Conservation (phyloP, 2,329 filamentous ascomycete species). For the Penicillium sp. region DNA sequence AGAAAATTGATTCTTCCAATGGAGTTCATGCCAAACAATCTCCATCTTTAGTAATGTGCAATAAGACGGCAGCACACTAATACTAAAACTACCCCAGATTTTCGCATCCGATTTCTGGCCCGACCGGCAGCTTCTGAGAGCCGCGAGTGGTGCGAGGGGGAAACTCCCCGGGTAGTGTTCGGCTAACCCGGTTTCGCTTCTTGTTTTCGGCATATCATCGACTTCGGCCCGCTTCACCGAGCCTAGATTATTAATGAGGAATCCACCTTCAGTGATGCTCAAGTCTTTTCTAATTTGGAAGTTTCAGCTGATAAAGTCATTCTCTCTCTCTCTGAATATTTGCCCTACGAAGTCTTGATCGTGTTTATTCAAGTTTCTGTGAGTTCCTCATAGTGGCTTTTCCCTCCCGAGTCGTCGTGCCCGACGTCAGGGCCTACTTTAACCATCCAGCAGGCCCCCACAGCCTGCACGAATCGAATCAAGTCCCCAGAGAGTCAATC, state of each 20-base stretch:
- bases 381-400: not conserved
- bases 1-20: no score
- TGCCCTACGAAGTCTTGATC: not conserved
- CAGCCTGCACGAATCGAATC: not conserved
- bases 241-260: constrained; percentile 12
- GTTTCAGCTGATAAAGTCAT: not conserved
- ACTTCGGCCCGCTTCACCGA: not conserved
- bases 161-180: constrained; percentile 11
- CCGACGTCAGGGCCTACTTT: constrained; percentile 6
- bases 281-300: not conserved
- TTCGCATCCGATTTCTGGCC: constrained; percentile 8
- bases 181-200: constrained; percentile 14
- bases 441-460: not conserved
- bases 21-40: not conserved
- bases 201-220: constrained; percentile 13
- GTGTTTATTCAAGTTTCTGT: not conserved
- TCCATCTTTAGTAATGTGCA: not conserved
- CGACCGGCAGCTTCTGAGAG: not conserved
- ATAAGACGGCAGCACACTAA: not conserved
- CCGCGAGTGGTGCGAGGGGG: constrained; percentile 1
- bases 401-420: not conserved
- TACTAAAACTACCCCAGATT: constrained; percentile 4
- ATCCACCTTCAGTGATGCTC: not conserved
- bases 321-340: not conserved
- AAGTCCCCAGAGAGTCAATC: not conserved